phyloP scores from a whole-genome alignment of 345 rosid species.

The Orychophragmus violaceus region DNA sequence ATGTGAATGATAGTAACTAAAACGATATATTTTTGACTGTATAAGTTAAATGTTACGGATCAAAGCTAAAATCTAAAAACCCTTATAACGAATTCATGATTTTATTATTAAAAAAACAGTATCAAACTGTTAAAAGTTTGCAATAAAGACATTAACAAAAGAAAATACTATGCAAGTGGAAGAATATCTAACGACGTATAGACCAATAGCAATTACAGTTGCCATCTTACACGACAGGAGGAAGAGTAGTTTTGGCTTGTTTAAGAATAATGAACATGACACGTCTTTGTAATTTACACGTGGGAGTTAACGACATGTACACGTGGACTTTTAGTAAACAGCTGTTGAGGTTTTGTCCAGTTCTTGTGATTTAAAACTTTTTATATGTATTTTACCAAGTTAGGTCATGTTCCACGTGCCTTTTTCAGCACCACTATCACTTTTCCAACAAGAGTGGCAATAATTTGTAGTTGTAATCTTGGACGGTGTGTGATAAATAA shows the following conservation, averaged over 20 bases:
- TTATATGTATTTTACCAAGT: background rate
- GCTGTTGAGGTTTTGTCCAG: conserved; percentile 18
- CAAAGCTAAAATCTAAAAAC: no score
- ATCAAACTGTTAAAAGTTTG: background rate
- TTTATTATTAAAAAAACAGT: background rate
- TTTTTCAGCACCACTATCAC: conserved; percentile 17
- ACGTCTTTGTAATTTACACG: background rate
- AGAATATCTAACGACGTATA: background rate
- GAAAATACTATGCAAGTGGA: background rate
- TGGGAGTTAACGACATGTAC: background rate
- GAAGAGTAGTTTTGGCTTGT: conserved; percentile 24
- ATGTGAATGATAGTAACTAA: no score
- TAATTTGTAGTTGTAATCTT: conserved; percentile 24
- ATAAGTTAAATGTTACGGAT: no score
- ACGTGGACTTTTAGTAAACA: conserved; percentile 19
- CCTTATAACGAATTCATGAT: background rate
- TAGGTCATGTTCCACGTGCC: conserved; percentile 35
- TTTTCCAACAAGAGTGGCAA: conserved; percentile 11
- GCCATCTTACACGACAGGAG: conserved; percentile 12
- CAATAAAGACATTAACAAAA: background rate
- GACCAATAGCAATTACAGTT: background rate
- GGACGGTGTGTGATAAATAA: conserved; percentile 24
- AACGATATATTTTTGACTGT: no score
- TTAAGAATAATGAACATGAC: background rate
- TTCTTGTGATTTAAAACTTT: background rate